Conservation (phyloP, 140 eudicot species). For the Erigeron philadelphicus region DNA sequence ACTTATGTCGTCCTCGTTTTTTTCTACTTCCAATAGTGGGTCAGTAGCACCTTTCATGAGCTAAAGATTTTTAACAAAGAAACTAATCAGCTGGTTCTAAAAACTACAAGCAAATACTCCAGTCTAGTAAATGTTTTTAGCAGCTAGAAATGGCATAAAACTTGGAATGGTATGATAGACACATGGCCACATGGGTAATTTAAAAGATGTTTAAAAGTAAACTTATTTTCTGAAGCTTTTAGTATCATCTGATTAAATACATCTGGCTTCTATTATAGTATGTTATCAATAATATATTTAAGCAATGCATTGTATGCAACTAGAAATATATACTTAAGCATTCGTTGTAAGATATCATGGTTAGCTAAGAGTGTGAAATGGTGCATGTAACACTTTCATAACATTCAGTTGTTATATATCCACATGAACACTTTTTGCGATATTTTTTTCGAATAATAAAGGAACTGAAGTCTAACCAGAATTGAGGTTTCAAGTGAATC, state of each 20-base stretch:
- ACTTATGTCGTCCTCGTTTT: conserved; percentile 25
- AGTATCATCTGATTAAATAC: too few relatives aligned
- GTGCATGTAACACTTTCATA: conserved; percentile 15
- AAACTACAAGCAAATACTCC: background rate
- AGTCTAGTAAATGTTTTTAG: conserved; percentile 13
- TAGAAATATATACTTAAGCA: too few relatives aligned
- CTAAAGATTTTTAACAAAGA: conserved; percentile 32
- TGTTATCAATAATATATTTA: too few relatives aligned
- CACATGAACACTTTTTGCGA: conserved; percentile 5
- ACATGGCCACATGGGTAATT: background rate
- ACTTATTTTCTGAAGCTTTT: too few relatives aligned
- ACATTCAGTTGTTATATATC: conserved; percentile 5
- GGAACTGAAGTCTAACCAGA: conserved; percentile 37
- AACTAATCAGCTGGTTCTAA: conserved; percentile 27
- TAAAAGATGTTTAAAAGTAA: too few relatives aligned
- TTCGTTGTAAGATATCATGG: background rate
- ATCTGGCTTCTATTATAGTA: too few relatives aligned
- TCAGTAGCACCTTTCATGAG: conserved; percentile 20
- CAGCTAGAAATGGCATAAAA: conserved; percentile 6
- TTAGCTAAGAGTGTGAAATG: background rate
- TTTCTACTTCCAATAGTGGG: conserved; percentile 36
- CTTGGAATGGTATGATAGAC: conserved; percentile 8
- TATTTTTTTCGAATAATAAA: conserved; percentile 13
- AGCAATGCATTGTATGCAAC: too few relatives aligned
- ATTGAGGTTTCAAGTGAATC: conserved; percentile 26